Evolutionary conservation across 208 protist species (phyloP).

Genomic region (Leishmania lainsoni): DNA sequence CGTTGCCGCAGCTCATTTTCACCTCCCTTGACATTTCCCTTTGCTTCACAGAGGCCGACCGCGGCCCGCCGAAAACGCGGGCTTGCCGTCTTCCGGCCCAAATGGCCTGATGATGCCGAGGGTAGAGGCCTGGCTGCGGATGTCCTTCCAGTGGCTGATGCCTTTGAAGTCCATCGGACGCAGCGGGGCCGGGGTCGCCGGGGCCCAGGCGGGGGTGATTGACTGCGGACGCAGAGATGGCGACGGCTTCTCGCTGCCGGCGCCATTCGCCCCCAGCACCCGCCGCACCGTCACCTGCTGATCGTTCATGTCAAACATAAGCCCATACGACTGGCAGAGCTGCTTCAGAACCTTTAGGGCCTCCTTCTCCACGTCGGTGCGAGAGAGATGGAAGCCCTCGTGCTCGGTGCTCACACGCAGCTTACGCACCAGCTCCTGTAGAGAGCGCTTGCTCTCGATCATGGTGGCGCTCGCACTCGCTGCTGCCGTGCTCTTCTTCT

Average conservation of each 20-base stretch:
- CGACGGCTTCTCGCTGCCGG: constrained; percentile 53
- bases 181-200: constrained; percentile 56
- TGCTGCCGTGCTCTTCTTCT: constrained; percentile 61
- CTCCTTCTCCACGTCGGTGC: constrained; percentile 64
- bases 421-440: constrained; percentile 78
- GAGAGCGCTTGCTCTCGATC: constrained; percentile 36
- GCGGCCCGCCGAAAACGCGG: constrained; percentile 64
- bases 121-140: constrained; percentile 37
- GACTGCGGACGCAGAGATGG: constrained; percentile 52
- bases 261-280: constrained; percentile 36
- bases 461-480: constrained; percentile 1
- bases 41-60: constrained; percentile 45
- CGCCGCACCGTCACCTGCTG: constrained; percentile 70
- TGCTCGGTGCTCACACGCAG: constrained; percentile 78
- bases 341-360: constrained; percentile 78
- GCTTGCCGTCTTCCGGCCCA: constrained; percentile 55
- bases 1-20: neutral
- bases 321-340: constrained; percentile 74
- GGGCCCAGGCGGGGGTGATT: constrained; percentile 39
- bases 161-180: constrained; percentile 78
- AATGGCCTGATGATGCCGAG: constrained; percentile 60
- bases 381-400: constrained; percentile 70
- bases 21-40: neutral
- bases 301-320: constrained; percentile 64
- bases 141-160: constrained; percentile 76